A percentile compares a stretch with the other conserved stretches of the same genome.
Conservation (phyloP, 495 filamentous ascomycete genomes). For the Letharia columbiana region DNA sequence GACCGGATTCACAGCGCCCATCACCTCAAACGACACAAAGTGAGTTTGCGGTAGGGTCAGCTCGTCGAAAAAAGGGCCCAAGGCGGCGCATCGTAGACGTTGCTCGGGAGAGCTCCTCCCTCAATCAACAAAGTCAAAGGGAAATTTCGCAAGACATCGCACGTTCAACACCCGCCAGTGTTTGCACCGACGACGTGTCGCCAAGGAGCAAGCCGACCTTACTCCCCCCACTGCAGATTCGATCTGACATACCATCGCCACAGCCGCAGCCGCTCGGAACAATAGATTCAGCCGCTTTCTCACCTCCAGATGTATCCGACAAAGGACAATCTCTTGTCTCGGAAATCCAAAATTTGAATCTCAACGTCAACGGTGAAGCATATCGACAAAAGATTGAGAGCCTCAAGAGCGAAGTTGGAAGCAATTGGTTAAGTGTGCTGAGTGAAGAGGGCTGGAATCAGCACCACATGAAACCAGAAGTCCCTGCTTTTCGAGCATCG, state of each 20-base stretch:
- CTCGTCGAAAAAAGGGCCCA: slow-evolving; percentile 42
- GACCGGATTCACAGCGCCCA: slow-evolving; percentile 2
- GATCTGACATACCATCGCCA: neutral
- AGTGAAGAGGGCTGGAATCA: slow-evolving; percentile 64
- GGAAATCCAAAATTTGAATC: slow-evolving; percentile 52
- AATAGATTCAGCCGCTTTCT: neutral
- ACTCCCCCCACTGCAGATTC: slow-evolving; percentile 5
- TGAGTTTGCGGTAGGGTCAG: slow-evolving; percentile 33
- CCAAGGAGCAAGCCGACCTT: slow-evolving; percentile 9
- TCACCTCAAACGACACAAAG: slow-evolving; percentile 19
- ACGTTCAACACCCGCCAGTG: neutral
- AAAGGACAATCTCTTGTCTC: slow-evolving; percentile 34
- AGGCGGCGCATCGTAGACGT: slow-evolving; percentile 79
- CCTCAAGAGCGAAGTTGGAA: slow-evolving; percentile 72
- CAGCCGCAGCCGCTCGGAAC: neutral
- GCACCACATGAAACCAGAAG: slow-evolving; percentile 20
- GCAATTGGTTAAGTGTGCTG: slow-evolving; percentile 75
- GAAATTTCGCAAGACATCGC: neutral
- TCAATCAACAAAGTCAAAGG: slow-evolving; percentile 5
- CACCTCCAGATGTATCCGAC: slow-evolving; percentile 16
- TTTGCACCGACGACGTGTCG: slow-evolving; percentile 4
- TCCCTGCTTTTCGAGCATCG: slow-evolving; percentile 31
- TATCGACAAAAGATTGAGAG: slow-evolving; percentile 81
- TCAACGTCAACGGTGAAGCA: slow-evolving; percentile 63
- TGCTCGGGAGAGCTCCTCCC: slow-evolving; percentile 43